Evolutionary conservation across 768 basidiomycete species (phyloP).

Genomic region (Tylopilus sp.): DNA sequence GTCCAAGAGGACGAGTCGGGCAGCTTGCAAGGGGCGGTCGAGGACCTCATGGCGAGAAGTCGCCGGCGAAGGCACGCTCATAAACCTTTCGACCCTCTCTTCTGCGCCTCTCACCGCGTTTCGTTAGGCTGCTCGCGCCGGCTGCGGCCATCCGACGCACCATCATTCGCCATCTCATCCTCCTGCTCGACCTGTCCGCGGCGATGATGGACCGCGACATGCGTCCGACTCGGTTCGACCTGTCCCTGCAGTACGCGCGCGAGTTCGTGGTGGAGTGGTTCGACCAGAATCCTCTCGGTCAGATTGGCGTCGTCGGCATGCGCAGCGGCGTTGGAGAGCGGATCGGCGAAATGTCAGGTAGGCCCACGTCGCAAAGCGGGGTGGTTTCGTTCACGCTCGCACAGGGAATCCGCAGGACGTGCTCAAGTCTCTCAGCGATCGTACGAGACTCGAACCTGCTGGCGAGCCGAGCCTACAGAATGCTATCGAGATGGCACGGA

Average conservation of each 20-base stretch:
- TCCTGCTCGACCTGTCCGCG: slow-evolving; percentile 87
- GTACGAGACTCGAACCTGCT: slow-evolving; percentile 82
- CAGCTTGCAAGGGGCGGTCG: slow-evolving; percentile 85
- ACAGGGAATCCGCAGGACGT: slow-evolving; percentile 96
- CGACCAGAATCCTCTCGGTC: slow-evolving; percentile 97
- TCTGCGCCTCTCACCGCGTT: slow-evolving; percentile 1
- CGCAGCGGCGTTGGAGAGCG: slow-evolving; percentile 88
- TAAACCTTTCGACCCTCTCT: background rate
- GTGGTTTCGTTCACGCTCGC: slow-evolving; percentile 1
- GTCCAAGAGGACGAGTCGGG: slow-evolving; percentile 96
- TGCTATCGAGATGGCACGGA: slow-evolving; percentile 93
- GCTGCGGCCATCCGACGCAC: slow-evolving; percentile 86
- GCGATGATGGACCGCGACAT: slow-evolving; percentile 97
- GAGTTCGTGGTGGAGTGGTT: slow-evolving; percentile 97
- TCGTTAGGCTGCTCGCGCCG: slow-evolving; percentile 73
- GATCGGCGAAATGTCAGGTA: slow-evolving; percentile 90
- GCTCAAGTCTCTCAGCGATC: slow-evolving; percentile 77
- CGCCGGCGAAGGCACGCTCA: slow-evolving; percentile 70
- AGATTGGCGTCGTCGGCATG: slow-evolving; percentile 94
- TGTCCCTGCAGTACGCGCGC: slow-evolving; percentile 85
- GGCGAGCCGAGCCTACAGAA: slow-evolving; percentile 98
- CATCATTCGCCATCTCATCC: slow-evolving; percentile 92
- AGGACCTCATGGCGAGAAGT: slow-evolving; percentile 83
- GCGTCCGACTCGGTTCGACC: slow-evolving; percentile 90
- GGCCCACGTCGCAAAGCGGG: slow-evolving; percentile 15